A percentile compares a stretch with the other conserved stretches of the same genome.
Evolutionary conservation across 176 grass and related monocot genomes (phyloP).

Genomic region (Eragrostis curvula): DNA sequence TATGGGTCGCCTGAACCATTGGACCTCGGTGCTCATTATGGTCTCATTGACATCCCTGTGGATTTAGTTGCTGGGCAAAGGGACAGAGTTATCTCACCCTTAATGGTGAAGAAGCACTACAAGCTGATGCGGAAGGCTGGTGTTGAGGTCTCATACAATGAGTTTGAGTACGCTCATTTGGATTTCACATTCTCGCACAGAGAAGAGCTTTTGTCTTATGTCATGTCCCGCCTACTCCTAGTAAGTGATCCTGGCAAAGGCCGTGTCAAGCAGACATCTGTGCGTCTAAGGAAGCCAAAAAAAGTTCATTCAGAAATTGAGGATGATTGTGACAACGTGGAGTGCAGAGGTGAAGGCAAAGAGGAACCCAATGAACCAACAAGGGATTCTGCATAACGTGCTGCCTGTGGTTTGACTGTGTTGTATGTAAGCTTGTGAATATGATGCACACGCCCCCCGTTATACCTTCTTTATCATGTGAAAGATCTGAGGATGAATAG

Average conservation of each 20-base stretch:
- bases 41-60: conserved; percentile 78
- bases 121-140: conserved; percentile 69
- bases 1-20: conserved; percentile 85
- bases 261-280: conserved; percentile 37
- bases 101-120: conserved; percentile 95
- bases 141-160: conserved; percentile 87
- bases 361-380: conserved; percentile 5
- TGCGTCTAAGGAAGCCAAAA: conserved; percentile 57
- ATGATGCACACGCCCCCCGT: neutral
- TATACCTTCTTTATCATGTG: conserved; percentile 25
- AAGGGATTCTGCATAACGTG: conserved; percentile 3
- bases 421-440: conserved; percentile 46
- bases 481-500: conserved; percentile 33
- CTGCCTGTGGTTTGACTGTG: neutral
- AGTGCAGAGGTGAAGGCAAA: conserved; percentile 13
- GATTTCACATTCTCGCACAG: conserved; percentile 98
- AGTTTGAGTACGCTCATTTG: conserved; percentile 97
- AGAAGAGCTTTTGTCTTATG: conserved; percentile 91
- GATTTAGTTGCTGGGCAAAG: conserved; percentile 86
- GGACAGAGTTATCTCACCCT: conserved; percentile 83
- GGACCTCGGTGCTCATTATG: conserved; percentile 76
- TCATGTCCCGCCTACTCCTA: conserved; percentile 73
- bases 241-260: conserved; percentile 47
- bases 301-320: conserved; percentile 43
- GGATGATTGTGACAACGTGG: neutral